phyloP scores from a whole-genome alignment of 73 alveolate genomes.

The Paramecium sonneborni region DNA sequence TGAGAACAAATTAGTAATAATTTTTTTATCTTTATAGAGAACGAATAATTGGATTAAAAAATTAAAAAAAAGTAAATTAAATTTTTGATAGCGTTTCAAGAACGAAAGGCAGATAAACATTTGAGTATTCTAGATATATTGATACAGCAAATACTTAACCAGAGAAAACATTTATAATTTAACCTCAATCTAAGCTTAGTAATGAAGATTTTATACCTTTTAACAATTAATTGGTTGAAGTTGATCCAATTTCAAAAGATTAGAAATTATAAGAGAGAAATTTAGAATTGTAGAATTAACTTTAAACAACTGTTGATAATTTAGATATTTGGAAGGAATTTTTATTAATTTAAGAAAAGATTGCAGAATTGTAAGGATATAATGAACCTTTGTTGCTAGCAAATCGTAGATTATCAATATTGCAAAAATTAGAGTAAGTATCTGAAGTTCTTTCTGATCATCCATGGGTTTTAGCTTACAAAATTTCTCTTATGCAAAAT shows the following conservation, averaged over 20 bases:
- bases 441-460: conserved; percentile 47
- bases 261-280: not conserved
- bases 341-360: not conserved
- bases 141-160: not conserved
- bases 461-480: conserved; percentile 50
- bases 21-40: not conserved
- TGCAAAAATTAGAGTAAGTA: conserved; percentile 1
- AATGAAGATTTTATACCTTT: not conserved
- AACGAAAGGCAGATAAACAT: not conserved
- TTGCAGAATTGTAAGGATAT: not conserved
- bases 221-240: not conserved
- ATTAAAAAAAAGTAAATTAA: not conserved
- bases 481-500: not conserved
- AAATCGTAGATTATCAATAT: not conserved
- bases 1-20: conserved; percentile 5
- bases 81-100: not conserved
- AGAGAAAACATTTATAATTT: not conserved
- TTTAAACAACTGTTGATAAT: not conserved
- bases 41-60: not conserved
- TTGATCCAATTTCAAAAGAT: not conserved
- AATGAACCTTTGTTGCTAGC: not conserved
- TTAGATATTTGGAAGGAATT: conserved; percentile 50
- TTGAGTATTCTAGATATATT: conserved; percentile 15
- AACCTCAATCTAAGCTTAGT: not conserved
- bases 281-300: conserved; percentile 1